These are phyloP conservation scores for Fusarium lyarnte DNA, from an alignment of 2,329 filamentous ascomycete genomes.

Conservation along the genomic window DNA sequence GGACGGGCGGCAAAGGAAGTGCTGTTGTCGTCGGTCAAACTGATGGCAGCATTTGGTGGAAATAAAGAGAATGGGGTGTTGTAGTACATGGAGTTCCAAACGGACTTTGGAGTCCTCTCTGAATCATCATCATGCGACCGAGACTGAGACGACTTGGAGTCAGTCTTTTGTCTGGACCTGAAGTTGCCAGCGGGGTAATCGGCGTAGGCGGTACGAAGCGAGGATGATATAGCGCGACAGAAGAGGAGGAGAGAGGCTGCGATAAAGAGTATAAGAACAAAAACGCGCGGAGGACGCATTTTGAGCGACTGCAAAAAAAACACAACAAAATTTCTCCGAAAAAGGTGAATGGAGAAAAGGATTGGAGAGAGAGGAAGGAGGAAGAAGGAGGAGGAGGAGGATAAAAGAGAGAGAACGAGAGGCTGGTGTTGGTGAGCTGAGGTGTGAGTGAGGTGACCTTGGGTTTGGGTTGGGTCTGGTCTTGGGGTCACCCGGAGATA, in stretches of 20 bases:
- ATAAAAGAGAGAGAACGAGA: slow-evolving; percentile 7
- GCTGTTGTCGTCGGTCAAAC: slow-evolving; percentile 96
- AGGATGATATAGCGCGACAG: slow-evolving; percentile 61
- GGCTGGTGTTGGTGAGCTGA: slow-evolving; percentile 29
- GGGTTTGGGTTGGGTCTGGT: not conserved
- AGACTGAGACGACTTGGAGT: slow-evolving; percentile 18
- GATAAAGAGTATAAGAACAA: slow-evolving; percentile 64
- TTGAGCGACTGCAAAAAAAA: slow-evolving; percentile 42
- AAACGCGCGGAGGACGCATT: slow-evolving; percentile 65
- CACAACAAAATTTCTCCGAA: slow-evolving; percentile 5
- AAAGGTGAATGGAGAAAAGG: not conserved
- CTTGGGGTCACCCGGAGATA: slow-evolving; percentile 34
- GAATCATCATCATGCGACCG: slow-evolving; percentile 11
- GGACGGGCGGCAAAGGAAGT: slow-evolving; percentile 95
- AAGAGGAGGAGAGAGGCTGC: slow-evolving; percentile 64
- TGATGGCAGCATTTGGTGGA: slow-evolving; percentile 94
- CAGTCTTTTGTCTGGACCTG: slow-evolving; percentile 31
- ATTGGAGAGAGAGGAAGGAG: not conserved
- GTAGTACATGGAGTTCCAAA: slow-evolving; percentile 70
- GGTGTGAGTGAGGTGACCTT: slow-evolving; percentile 38
- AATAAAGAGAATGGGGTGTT: slow-evolving; percentile 86
- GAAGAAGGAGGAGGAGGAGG: slow-evolving; percentile 12
- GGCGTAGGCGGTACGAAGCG: slow-evolving; percentile 42
- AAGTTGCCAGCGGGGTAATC: slow-evolving; percentile 42
- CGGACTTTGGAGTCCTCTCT: slow-evolving; percentile 36